Evolutionary conservation across 345 rosid genomes (phyloP).

Genomic region (Boechera stricta): DNA sequence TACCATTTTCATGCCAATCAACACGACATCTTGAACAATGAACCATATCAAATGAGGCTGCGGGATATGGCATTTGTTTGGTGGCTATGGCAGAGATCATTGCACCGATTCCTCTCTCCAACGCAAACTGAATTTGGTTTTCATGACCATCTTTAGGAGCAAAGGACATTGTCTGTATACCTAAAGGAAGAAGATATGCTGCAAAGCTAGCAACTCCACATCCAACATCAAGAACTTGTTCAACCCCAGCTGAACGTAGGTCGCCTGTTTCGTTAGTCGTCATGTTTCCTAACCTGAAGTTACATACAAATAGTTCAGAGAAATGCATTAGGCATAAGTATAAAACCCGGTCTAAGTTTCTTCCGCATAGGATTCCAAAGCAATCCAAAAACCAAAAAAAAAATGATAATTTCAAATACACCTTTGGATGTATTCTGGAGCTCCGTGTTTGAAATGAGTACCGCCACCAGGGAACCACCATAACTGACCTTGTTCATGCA

Average conservation of each 20-base stretch:
- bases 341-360: neutral
- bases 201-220: constrained; percentile 99
- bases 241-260: constrained; percentile 83
- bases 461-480: constrained; percentile 99
- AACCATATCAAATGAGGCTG: constrained; percentile 93
- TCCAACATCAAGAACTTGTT: constrained; percentile 93
- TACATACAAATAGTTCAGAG: neutral
- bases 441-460: constrained; percentile 98
- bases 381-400: neutral
- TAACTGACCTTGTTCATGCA: constrained; percentile 72
- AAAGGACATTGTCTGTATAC: constrained; percentile 90
- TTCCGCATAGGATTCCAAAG: neutral
- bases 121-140: constrained; percentile 97
- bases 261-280: constrained; percentile 79
- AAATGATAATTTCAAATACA: neutral
- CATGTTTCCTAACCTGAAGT: constrained; percentile 84
- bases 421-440: constrained; percentile 89
- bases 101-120: constrained; percentile 92
- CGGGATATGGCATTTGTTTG: constrained; percentile 89
- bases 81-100: constrained; percentile 92
- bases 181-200: constrained; percentile 85
- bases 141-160: constrained; percentile 99
- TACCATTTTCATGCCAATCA: constrained; percentile 98
- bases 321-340: neutral
- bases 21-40: constrained; percentile 98